Conservation (phyloP, 805 yeast genomes). For the Ascoidea tarda region DNA sequence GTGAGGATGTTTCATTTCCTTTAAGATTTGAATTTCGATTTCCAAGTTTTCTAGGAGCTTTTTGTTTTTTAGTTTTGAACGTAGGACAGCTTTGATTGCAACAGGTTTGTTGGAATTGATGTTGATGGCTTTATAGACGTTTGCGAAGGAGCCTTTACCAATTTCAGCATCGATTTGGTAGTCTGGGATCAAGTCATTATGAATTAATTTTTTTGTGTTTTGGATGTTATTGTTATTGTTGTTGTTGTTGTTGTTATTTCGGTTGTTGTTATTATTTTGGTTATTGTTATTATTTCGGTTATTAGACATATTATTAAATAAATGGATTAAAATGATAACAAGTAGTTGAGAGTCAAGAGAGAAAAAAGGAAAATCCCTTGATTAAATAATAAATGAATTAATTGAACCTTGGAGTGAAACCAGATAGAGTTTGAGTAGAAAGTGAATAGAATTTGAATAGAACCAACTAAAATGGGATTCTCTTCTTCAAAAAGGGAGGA, state of each 20-base stretch:
- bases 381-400: too few species aligned
- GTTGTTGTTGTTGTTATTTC: not conserved
- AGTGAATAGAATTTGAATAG: too few species aligned
- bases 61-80: slow-evolving; percentile 71
- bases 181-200: slow-evolving; percentile 5
- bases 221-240: not conserved
- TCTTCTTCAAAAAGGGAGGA: too few species aligned
- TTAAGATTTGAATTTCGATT: slow-evolving; percentile 80
- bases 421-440: too few species aligned
- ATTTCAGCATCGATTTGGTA: slow-evolving; percentile 39
- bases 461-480: too few species aligned
- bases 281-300: too few species aligned
- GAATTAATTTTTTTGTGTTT: not conserved
- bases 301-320: too few species aligned
- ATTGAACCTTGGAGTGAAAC: too few species aligned
- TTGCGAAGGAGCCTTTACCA: slow-evolving; percentile 94
- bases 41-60: slow-evolving; percentile 84
- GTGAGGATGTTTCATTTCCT: slow-evolving; percentile 84
- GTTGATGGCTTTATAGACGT: slow-evolving; percentile 69
- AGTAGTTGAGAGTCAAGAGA: too few species aligned
- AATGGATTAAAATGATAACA: too few species aligned
- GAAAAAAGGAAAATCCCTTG: too few species aligned
- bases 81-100: slow-evolving; percentile 79
- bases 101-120: slow-evolving; percentile 40
- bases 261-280: too few species aligned